A percentile compares a stretch with the other conserved stretches of the same genome.
These are phyloP conservation scores for Xenoacremonium recifei DNA, from an alignment of 2,329 filamentous ascomycete species.

Conservation along the genomic window DNA sequence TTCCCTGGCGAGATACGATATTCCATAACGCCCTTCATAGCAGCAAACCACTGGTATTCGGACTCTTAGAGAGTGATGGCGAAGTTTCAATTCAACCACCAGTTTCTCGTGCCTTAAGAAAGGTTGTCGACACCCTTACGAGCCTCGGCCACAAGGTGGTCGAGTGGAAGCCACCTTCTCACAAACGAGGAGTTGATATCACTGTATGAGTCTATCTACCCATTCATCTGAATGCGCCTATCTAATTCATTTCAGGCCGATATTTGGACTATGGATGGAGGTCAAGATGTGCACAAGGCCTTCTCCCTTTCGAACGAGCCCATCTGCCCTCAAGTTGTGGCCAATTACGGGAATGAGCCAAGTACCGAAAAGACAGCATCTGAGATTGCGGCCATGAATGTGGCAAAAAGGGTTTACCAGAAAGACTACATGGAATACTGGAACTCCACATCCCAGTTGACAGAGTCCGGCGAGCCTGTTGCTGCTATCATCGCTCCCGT, in stretches of 20 bases:
- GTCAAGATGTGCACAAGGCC: not conserved
- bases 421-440: slow-evolving; percentile 28
- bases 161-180: slow-evolving; percentile 25
- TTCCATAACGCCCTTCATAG: accelerated
- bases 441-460: slow-evolving; percentile 10
- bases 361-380: not conserved
- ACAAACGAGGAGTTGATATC: not conserved
- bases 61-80: not conserved
- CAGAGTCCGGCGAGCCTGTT: slow-evolving; percentile 4
- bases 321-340: not conserved
- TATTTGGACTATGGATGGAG: too few species aligned
- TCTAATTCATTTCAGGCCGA: too few species aligned
- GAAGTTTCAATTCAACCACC: slow-evolving; percentile 36
- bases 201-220: too few species aligned
- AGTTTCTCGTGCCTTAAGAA: slow-evolving; percentile 30
- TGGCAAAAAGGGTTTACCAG: slow-evolving; percentile 33
- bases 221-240: too few species aligned
- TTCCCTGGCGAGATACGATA: slow-evolving; percentile 32
- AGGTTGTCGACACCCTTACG: slow-evolving; percentile 22
- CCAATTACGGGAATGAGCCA: not conserved
- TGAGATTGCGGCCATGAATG: slow-evolving; percentile 12
- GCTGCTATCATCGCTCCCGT: slow-evolving; percentile 40
- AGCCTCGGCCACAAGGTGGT: slow-evolving; percentile 27
- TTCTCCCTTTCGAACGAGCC: not conserved
- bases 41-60: slow-evolving; percentile 12